Conservation (phyloP, 805 yeast species). For the Nakazawaea ishiwadae region DNA sequence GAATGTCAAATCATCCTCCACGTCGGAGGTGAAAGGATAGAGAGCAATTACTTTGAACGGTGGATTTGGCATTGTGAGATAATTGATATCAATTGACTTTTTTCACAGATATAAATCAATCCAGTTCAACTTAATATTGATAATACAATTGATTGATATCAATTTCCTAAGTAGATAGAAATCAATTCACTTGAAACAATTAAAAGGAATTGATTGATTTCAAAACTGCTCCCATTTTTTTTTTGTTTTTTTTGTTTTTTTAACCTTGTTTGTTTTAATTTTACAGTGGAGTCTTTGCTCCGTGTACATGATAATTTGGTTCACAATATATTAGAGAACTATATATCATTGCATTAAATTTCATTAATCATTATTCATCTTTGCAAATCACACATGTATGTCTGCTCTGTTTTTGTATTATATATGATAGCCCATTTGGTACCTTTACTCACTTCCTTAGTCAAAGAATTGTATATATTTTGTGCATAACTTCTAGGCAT, state of each 20-base stretch:
- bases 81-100: not conserved
- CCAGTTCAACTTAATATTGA: not conserved
- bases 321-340: no score
- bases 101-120: not conserved
- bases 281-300: no score
- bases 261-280: no score
- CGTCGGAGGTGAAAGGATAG: slow-evolving; percentile 61
- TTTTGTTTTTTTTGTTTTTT: no score
- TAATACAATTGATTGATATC: no score
- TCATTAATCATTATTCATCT: no score
- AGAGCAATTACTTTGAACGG: slow-evolving; percentile 72
- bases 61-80: slow-evolving; percentile 15
- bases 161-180: no score
- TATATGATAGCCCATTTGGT: slow-evolving; percentile 71
- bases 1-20: slow-evolving; percentile 81
- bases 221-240: no score
- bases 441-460: slow-evolving; percentile 70
- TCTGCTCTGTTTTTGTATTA: slow-evolving; percentile 73
- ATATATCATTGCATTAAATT: no score
- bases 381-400: slow-evolving; percentile 63
- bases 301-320: no score
- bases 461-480: slow-evolving; percentile 65
- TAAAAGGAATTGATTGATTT: no score
- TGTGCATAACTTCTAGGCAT: slow-evolving; percentile 77
- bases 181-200: no score